Conservation (phyloP, 441 rosid genomes). For the Kokia cookei region DNA sequence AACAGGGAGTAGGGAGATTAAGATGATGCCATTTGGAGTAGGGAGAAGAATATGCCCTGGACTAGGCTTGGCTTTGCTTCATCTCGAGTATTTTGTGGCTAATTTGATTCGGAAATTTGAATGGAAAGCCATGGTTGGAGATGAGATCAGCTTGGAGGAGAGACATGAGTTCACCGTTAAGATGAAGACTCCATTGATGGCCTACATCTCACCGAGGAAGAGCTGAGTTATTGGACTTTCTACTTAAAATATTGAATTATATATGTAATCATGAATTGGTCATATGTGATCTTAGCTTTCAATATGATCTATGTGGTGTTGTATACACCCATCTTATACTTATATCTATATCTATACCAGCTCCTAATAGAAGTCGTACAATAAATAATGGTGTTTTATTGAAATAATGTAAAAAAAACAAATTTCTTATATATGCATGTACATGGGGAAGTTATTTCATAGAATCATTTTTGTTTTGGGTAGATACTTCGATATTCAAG, state of each 20-base stretch:
- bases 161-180: constrained; percentile 2
- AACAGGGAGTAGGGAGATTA: constrained; percentile 5
- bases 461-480: too few species aligned
- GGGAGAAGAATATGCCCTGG: neutral
- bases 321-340: neutral
- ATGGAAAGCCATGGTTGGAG: constrained; percentile 16
- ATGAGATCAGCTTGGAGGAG: constrained; percentile 6
- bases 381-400: too few species aligned
- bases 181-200: constrained; percentile 12
- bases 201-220: neutral
- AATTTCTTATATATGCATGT: too few species aligned
- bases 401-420: too few species aligned
- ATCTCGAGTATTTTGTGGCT: constrained; percentile 16
- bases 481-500: accelerated
- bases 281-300: neutral
- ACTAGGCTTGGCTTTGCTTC: constrained; percentile 10
- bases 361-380: too few species aligned
- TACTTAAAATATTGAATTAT: neutral
- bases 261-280: neutral
- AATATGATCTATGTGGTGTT: neutral
- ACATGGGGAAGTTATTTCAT: too few species aligned
- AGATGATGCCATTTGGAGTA: constrained; percentile 5
- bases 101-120: constrained; percentile 11
- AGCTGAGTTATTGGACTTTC: neutral
- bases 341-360: too few species aligned